Evolutionary conservation across 169 alveolate genomes (phyloP).

Genomic region (Eimeria maxima): DNA sequence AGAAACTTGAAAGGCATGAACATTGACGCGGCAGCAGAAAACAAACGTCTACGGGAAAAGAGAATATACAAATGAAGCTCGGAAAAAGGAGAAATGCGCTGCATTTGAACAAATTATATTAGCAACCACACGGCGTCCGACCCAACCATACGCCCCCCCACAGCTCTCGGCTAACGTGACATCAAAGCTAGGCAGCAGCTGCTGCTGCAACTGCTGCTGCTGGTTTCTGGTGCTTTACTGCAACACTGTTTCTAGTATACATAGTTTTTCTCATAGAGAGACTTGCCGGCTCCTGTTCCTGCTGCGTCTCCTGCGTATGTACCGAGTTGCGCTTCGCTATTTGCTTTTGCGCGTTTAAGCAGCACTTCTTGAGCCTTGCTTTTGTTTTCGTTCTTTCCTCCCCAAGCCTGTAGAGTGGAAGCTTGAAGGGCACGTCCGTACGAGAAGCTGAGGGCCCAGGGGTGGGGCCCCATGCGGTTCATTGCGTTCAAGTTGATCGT

Average conservation of each 20-base stretch:
- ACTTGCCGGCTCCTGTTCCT: slow-evolving; percentile 86
- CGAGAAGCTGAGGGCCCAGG: slow-evolving; percentile 99
- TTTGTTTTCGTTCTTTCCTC: slow-evolving; percentile 95
- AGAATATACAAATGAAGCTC: no score
- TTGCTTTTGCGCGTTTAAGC: slow-evolving; percentile 97
- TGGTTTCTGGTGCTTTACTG: neutral
- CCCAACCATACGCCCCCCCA: no score
- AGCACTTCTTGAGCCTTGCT: slow-evolving; percentile 97
- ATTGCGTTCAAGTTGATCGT: slow-evolving; percentile 97
- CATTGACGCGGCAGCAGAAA: neutral
- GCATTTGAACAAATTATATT: no score
- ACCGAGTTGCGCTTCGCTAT: slow-evolving; percentile 98
- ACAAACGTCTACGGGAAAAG: neutral
- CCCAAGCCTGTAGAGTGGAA: slow-evolving; percentile 98
- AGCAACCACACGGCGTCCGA: neutral
- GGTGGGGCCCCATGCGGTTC: slow-evolving; percentile 93
- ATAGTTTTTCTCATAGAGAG: slow-evolving; percentile 88
- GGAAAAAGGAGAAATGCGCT: no score
- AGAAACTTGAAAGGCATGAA: neutral
- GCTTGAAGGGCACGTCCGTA: slow-evolving; percentile 99
- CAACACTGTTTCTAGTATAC: slow-evolving; percentile 83
- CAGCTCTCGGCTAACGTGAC: no score
- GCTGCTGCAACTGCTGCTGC: neutral
- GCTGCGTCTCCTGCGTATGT: slow-evolving; percentile 90
- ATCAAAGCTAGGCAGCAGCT: neutral